A percentile compares a stretch with the other conserved stretches of the same genome.
phyloP scores from a whole-genome alignment of 1,284 basidiomycete species.

The Cutaneotrichosporon sp. region DNA sequence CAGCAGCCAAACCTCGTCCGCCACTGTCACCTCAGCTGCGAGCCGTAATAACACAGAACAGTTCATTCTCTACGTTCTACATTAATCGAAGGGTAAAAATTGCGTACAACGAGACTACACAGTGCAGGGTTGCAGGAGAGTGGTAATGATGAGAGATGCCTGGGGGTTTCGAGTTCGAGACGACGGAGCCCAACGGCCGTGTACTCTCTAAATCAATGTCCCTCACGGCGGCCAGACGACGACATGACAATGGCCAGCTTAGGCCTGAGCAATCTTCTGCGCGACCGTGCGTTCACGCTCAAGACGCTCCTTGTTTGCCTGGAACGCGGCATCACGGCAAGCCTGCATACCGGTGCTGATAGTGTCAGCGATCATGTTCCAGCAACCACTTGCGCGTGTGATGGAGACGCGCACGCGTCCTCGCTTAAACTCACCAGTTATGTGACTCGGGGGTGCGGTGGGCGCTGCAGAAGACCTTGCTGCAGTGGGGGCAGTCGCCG shows the following conservation, averaged over 20 bases:
- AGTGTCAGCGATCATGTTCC: slow-evolving; percentile 10
- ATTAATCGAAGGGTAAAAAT: slow-evolving; percentile 13
- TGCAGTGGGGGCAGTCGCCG: slow-evolving; percentile 50
- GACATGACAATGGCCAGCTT: slow-evolving; percentile 4
- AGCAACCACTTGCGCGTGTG: too few relatives aligned
- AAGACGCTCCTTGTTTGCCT: slow-evolving; percentile 50
- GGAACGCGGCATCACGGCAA: slow-evolving; percentile 50
- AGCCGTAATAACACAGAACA: slow-evolving; percentile 1
- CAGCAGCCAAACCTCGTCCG: too few relatives aligned
- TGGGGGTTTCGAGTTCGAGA: not conserved
- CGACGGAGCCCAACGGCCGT: slow-evolving; percentile 1
- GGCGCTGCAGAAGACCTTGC: slow-evolving; percentile 45
- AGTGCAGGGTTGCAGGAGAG: slow-evolving; percentile 6
- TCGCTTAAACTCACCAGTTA: slow-evolving; percentile 50
- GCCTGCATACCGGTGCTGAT: slow-evolving; percentile 46
- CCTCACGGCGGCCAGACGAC: not conserved
- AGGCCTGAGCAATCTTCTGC: slow-evolving; percentile 48
- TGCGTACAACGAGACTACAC: slow-evolving; percentile 22
- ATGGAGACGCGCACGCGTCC: not conserved
- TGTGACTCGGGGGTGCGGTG: slow-evolving; percentile 50
- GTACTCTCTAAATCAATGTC: slow-evolving; percentile 17
- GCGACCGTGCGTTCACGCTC: slow-evolving; percentile 49
- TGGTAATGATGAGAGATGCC: slow-evolving; percentile 5
- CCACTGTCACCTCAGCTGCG: too few relatives aligned
- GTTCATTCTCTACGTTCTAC: slow-evolving; percentile 20